Evolutionary conservation across 2,329 filamentous ascomycete species (phyloP), one percentile per base, ranked within the genome.

Genomic region (Aspergillus quadrilineatus): DNA sequence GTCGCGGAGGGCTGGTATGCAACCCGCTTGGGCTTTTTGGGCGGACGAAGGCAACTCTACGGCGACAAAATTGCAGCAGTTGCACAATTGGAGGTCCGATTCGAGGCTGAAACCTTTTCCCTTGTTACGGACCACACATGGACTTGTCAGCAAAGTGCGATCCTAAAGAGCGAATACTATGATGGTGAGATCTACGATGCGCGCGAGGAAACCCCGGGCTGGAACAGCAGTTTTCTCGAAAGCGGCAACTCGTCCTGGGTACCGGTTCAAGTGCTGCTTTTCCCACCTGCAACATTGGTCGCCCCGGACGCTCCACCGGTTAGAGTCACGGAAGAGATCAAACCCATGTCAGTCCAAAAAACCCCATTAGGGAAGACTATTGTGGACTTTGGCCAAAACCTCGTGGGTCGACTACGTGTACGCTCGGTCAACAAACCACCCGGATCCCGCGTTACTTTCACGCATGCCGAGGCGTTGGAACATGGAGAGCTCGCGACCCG

Each of bases 311-410:
- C 69, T 0, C 75, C 80, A 1, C 80, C 80, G 0, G 75, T 82
- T 0, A 70, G 77, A 10, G 62, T 68, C 4, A 69, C 68, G 0
- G 65, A 76, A 59, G 63, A 59, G 30, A 44, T 71, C 32, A 64
- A 60, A 17, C 66, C 72, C 1, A 50, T 57, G 4, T 44, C 65
- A 1, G 66, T 74, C 5, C 65, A 72, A 17, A 62, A 43, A 3
- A 72, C 75, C 0, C 69, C 72, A 0, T 75, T 75, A 0, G 79
- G 80, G 4, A 81, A 81, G 60, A 78, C 71, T 0, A 69, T 84
- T 1, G 58, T 85, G 28, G 82, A 85, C 58, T 85, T 85, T 65
- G 82, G 82, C 1, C 82, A 85, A 63, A 85, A 85, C 60, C 69
- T 85, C 0, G 82, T 84, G 0, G 83, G 83, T 1, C 75, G 75